phyloP scores from a whole-genome alignment of 495 filamentous ascomycete species.

The Podospora pseudocomata region DNA sequence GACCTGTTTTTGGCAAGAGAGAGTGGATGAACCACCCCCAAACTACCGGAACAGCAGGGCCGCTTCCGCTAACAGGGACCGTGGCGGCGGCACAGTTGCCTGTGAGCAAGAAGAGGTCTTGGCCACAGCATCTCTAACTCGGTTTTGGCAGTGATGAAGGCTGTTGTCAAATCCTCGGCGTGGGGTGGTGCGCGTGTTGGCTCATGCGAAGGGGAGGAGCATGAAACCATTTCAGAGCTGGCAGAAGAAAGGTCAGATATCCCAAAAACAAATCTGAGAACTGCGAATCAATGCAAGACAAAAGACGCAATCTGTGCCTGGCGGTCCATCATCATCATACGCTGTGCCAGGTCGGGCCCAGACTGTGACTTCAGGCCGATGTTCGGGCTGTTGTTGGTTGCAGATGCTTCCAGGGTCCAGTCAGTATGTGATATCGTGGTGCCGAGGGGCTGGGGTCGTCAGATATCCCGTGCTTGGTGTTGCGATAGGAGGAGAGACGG shows the following conservation, averaged over 20 bases:
- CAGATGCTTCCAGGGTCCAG: background rate
- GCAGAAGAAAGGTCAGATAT: background rate
- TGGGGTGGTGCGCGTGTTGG: constrained; percentile 15
- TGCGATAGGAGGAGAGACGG: background rate
- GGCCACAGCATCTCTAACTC: constrained; percentile 2
- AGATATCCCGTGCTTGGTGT: constrained; percentile 7
- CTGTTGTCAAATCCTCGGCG: constrained; percentile 9
- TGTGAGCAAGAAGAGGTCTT: background rate
- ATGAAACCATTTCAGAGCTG: constrained; percentile 1
- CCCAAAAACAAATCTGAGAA: background rate
- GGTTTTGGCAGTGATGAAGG: constrained; percentile 4
- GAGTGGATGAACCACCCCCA: constrained; percentile 5
- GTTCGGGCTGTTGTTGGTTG: background rate
- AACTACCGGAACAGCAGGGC: constrained; percentile 11
- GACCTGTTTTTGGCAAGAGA: constrained; percentile 11
- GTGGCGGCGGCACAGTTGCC: background rate
- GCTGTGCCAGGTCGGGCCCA: background rate
- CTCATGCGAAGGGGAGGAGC: background rate
- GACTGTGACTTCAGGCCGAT: background rate
- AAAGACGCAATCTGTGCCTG: background rate
- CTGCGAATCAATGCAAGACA: background rate
- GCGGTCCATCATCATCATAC: background rate
- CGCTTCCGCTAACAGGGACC: constrained; percentile 20
- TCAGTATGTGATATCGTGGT: background rate
- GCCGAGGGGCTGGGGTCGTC: background rate